Conservation (phyloP, 352 stramenopile genomes). For the Pythium dissimile region DNA sequence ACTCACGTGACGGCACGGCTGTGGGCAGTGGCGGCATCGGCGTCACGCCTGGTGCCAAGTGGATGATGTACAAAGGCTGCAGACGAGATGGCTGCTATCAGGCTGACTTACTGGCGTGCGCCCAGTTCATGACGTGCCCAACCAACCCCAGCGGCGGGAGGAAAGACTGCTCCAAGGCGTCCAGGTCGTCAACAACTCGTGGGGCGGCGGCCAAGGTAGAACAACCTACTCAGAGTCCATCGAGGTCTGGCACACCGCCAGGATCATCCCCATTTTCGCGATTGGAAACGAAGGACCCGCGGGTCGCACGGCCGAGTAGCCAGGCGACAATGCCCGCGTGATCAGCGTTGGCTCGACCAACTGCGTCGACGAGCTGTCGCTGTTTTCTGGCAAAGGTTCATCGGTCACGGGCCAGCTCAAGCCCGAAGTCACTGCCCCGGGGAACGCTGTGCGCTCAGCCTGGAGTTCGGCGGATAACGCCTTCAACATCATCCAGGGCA, state of each 20-base stretch:
- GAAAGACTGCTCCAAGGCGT: constrained; percentile 20
- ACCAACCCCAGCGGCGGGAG: constrained; percentile 9
- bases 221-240: constrained; percentile 12
- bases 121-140: constrained; percentile 15
- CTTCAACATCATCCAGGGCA: constrained; percentile 16
- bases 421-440: constrained; percentile 29
- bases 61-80: constrained; percentile 7
- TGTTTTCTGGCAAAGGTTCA: constrained; percentile 30
- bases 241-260: constrained; percentile 14
- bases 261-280: constrained; percentile 27
- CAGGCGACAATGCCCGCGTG: constrained; percentile 29
- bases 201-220: constrained; percentile 9
- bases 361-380: constrained; percentile 14
- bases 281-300: constrained; percentile 23
- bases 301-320: constrained; percentile 23
- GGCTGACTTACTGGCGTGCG: constrained; percentile 9
- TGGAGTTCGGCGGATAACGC: not conserved
- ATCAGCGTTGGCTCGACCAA: constrained; percentile 34
- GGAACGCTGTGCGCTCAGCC: constrained; percentile 7
- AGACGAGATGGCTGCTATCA: not conserved
- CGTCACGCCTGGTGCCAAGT: constrained; percentile 3
- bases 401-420: constrained; percentile 16
- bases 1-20: constrained; percentile 8
- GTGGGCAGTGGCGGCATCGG: constrained; percentile 7
- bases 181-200: constrained; percentile 28